phyloP scores from a whole-genome alignment of 2,329 filamentous ascomycete genomes.

The Biscogniauxia sp. region DNA sequence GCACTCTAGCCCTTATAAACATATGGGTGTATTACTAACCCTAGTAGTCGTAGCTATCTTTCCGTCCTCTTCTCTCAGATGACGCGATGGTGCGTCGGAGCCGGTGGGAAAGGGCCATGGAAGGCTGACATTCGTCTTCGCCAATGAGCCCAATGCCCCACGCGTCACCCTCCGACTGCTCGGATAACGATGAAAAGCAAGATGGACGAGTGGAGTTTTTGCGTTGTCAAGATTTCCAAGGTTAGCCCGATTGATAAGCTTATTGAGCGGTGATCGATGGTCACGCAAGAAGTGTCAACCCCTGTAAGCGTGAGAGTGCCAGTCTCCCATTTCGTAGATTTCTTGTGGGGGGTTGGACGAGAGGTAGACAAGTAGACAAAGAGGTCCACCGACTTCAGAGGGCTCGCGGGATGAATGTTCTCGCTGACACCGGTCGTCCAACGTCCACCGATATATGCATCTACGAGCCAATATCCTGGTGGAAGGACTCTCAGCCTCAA shows the following conservation, averaged over 20 bases:
- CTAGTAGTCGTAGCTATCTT: not conserved
- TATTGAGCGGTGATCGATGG: not conserved
- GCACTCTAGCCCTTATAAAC: not conserved
- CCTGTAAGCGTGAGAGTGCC: not conserved
- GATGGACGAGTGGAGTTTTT: not conserved
- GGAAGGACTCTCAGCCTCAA: not conserved
- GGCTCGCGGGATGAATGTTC: not conserved
- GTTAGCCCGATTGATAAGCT: not conserved
- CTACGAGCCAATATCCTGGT: not conserved
- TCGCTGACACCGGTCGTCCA: not conserved
- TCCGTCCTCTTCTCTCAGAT: not conserved
- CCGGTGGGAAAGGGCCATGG: not conserved
- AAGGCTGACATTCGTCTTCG: not conserved
- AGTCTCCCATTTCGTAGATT: not conserved
- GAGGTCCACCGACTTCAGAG: not conserved
- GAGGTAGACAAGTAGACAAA: not conserved
- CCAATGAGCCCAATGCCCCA: not conserved
- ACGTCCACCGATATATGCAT: not conserved
- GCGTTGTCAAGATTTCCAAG: not conserved
- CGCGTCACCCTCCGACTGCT: not conserved
- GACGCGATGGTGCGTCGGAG: not conserved
- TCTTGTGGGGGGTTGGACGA: not conserved
- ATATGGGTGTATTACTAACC: not conserved
- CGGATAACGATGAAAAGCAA: not conserved
- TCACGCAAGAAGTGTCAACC: not conserved